phyloP scores from a whole-genome alignment of 1,139 yeast species.

The Blastobotrys ciferrii region DNA sequence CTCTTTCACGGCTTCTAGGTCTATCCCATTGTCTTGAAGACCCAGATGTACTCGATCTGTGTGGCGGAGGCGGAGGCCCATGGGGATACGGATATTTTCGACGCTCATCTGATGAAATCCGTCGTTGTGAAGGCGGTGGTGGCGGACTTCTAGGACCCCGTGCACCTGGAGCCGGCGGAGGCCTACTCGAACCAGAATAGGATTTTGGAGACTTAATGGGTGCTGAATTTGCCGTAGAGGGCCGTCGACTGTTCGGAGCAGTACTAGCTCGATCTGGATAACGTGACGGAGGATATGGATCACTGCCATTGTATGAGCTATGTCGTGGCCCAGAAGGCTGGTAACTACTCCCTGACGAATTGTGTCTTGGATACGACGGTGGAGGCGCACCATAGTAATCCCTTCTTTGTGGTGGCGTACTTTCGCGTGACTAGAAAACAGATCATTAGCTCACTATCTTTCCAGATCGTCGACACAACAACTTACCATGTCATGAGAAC shows the following conservation, averaged over 20 bases:
- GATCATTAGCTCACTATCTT: neutral
- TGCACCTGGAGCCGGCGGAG: conserved; percentile 4
- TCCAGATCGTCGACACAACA: neutral
- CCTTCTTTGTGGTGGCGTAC: conserved; percentile 6
- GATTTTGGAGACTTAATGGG: neutral
- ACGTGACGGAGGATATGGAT: neutral
- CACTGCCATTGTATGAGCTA: neutral
- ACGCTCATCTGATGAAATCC: conserved; percentile 11
- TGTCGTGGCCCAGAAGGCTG: neutral
- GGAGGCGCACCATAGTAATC: conserved; percentile 8
- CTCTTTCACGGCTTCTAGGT: conserved; percentile 14
- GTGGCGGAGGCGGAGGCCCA: conserved; percentile 12
- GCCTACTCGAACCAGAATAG: neutral
- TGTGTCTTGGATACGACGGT: neutral
- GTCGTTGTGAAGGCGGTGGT: conserved; percentile 5
- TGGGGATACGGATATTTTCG: conserved; percentile 16
- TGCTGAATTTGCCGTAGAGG: neutral
- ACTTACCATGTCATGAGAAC: conserved; percentile 4
- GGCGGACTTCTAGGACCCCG: conserved; percentile 7
- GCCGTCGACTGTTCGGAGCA: neutral
- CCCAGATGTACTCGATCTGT: conserved; percentile 3
- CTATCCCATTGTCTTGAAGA: conserved; percentile 7
- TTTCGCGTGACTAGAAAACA: neutral
- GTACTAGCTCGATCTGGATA: neutral
- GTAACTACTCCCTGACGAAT: neutral